Evolutionary conservation across 2,329 filamentous ascomycete species (phyloP), one percentile per base, ranked within the genome.

Genomic region (Ophiostoma fasciatum): DNA sequence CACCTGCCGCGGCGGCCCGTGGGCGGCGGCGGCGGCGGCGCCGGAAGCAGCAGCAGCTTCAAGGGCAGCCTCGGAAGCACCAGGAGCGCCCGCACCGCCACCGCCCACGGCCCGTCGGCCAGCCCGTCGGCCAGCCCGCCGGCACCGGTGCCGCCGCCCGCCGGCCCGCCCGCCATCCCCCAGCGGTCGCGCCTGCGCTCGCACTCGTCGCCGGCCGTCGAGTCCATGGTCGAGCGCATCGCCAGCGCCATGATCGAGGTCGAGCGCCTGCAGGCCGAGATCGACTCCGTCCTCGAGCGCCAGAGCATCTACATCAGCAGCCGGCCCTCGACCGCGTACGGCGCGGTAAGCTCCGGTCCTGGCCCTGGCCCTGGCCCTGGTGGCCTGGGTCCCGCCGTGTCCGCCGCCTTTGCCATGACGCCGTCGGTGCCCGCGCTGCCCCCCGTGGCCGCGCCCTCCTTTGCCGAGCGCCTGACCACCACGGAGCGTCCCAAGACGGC

Each of bases 251-350:
- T 74, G 57, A 54, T 69, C 36, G 72, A 78, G 48, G 59, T 71
- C 42, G 74, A 78, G 37, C 58, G 57, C 38, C 52, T 74, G 29
- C 63, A 78, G 51, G 64, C 63, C 39, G 63, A 73, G 44, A 74
- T 78, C 36, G 68, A 78, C 35, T 63, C 68, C 34, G 58, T 71
- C 17, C 63, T 74, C 18, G 69, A 75, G 56, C 64, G 70, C 40
- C 69, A 73, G 53, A 77, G 68, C 50, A 52, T 74, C 23, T 75
- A 71, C 43, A 44, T 61, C 14, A 57, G 49, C 40, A 71, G 66
- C 49, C 61, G 68, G 33, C 68, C 69, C 22, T 66, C 66, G 28
- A 22, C 21, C 6, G 21, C 21, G n/a, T n/a, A n/a, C n/a, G n/a
- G n/a, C n/a, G n/a, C n/a, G n/a, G n/a, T n/a, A n/a, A n/a, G n/a